Base-by-base conservation (phyloP, 805 yeast species). In the Zygosaccharomyces gambellarensis region DNA sequence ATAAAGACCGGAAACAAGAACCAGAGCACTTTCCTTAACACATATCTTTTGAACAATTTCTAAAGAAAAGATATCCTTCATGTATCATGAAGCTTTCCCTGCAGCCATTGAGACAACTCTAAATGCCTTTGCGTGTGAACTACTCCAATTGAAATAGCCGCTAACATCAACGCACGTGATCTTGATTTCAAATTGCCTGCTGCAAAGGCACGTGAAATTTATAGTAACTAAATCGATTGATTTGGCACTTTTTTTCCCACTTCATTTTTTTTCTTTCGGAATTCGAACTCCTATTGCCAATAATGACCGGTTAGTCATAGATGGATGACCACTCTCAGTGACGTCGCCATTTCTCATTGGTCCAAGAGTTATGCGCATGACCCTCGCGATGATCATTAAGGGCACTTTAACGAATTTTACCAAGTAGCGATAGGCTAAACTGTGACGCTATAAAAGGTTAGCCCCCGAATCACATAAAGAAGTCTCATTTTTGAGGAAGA, bases 281-380 rank as follows among this genome's bases (percentile, higher is more conserved):
- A 25, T 43, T 36, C 39, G 31, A 32, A 14, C 39, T 34, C 40
- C 40, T 32, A n/a, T 22, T 23, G n/a, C 23, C 23, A 30, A 14
- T 28, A 9, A 10, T 42, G 5, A 14, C 38, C 22, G 39, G 34
- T 42, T 42, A 51, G 54, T 51, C 54, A 51, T 45, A 40, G 25
- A 44, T 27, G 40, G 36, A 51, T 51, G 54, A 51, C 54, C 54
- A 48, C 41, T 14, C 21, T 5, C 14, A 5, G 34, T 23, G 40
- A 31, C 46, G 39, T 39, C 28, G 41, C n/a, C 43, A 17, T 30
- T 19, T 45, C 41, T 49, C 45, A 49, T 49, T 49, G 52, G 52
- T 36, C 38, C 25, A 36, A 12, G 23, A 19, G 14, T 25, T 27
- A 14, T 19, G 36, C 22, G 45, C 27, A 30, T 42, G 45, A 42